Evolutionary conservation across 2,329 filamentous ascomycete genomes (phyloP), one percentile per base, ranked within the genome.

Genomic region (Pseudopyrenochaeta lycopersici): DNA sequence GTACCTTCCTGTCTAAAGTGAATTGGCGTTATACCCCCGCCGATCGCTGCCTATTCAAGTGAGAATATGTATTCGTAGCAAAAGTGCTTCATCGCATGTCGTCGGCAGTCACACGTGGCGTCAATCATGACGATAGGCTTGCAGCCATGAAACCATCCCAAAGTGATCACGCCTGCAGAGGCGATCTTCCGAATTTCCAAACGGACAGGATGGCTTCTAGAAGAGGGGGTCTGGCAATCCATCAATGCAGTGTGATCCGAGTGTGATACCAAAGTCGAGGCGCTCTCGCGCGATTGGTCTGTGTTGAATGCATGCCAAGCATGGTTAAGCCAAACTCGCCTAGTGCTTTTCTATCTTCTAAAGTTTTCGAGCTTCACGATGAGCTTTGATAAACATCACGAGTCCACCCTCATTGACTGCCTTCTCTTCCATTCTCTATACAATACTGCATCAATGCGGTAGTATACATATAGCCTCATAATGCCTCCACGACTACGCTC

Each of bases 401-500:
- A 46, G 39, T 38, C 47, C 42, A 56, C 60, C 18, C 53, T 60
- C 51, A 27, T 45, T 52, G 42, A 45, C 40, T 38, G 21, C 52
- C 36, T 42, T 47, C 40, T 43, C 23, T 54, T 46, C 31, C 41
- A n/a, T 62, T 52, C 32, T 36, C 14, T 60, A 36, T 56, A 41
- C 33, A 39, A 15, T 48, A 47, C 41, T 52, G 31, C 43, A 48
- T 61, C 62, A 55, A 74, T 74, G 71, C 68, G 55, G 58, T 71
- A 73, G 65, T 61, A 65, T 54, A 57, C 23, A 43, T 11, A 18
- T 31, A 51, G 35, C 29, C 40, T 38, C 41, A 66, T 23, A 6
- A 76, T 76, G 72, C 68, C 71, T 60, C 72, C 72, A 36, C 70
- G 73, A 59, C 63, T 75, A 63, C 70, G 63, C 38, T 54, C 67